Conservation (phyloP, 2,329 filamentous ascomycete genomes). For the Aspergillus latus region DNA sequence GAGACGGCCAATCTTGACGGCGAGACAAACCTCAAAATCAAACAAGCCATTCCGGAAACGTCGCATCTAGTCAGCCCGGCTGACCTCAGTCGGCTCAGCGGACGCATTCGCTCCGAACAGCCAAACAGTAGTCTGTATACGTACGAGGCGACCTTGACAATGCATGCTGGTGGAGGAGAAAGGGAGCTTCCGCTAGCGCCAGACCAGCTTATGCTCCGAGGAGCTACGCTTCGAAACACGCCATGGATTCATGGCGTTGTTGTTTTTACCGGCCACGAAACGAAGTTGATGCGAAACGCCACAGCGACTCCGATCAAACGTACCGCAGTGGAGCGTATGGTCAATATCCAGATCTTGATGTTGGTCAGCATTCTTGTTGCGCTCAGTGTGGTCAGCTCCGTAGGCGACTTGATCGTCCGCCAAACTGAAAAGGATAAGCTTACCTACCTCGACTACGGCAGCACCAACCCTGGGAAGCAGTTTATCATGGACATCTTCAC, state of each 20-base stretch:
- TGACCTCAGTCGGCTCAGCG: constrained; percentile 81
- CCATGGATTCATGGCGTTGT: constrained; percentile 96
- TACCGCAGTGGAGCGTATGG: constrained; percentile 89
- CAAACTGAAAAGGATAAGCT: constrained; percentile 63
- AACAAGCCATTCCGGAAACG: constrained; percentile 94
- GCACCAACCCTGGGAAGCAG: constrained; percentile 68
- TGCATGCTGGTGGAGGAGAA: constrained; percentile 86
- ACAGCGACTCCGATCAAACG: constrained; percentile 97
- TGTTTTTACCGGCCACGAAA: constrained; percentile 96
- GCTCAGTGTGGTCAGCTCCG: constrained; percentile 84
- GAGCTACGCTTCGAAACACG: constrained; percentile 91
- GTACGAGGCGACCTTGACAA: constrained; percentile 92
- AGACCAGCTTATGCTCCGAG: constrained; percentile 88
- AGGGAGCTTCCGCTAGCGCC: constrained; percentile 87
- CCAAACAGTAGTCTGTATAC: constrained; percentile 98
- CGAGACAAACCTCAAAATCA: constrained; percentile 98
- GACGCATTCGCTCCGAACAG: constrained; percentile 88
- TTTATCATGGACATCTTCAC: constrained; percentile 96
- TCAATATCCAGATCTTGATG: constrained; percentile 90
- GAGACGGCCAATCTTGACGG: constrained; percentile 97
- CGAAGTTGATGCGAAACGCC: constrained; percentile 97
- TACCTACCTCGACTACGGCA: constrained; percentile 68
- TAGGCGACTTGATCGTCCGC: constrained; percentile 83
- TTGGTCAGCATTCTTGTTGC: constrained; percentile 79
- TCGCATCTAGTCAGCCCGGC: constrained; percentile 79